A percentile compares a stretch with the other conserved stretches of the same genome.
phyloP scores from a whole-genome alignment of 306 rosid genomes.

The Hippophae tibetana region DNA sequence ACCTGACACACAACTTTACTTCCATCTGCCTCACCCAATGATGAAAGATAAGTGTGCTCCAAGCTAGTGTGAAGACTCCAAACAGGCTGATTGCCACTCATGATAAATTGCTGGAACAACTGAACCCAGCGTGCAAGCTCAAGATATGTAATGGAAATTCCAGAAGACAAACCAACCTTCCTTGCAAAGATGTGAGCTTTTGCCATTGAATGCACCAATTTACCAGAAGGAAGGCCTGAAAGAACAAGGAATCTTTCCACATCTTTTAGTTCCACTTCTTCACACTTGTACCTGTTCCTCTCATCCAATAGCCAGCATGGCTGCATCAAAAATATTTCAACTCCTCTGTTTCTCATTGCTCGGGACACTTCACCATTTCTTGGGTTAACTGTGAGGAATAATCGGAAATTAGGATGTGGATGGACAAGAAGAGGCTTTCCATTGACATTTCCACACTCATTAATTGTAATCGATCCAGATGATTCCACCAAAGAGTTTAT shows the following conservation, averaged over 20 bases:
- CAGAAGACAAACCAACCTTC: conserved; percentile 41
- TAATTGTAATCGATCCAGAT: conserved; percentile 69
- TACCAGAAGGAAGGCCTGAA: conserved; percentile 56
- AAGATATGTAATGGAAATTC: conserved; percentile 44
- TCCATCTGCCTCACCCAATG: conserved; percentile 59
- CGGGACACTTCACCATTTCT: conserved; percentile 80
- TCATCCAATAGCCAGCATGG: conserved; percentile 60
- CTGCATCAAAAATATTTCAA: conserved; percentile 80
- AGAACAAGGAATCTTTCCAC: conserved; percentile 53
- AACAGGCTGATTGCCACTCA: conserved; percentile 49
- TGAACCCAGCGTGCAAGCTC: conserved; percentile 93
- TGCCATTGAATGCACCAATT: conserved; percentile 63
- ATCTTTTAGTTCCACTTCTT: conserved; percentile 44
- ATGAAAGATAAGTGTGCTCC: conserved; percentile 76
- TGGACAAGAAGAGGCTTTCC: conserved; percentile 65
- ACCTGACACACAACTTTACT: conserved; percentile 37
- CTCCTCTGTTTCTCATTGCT: conserved; percentile 97
- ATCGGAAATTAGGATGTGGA: conserved; percentile 80
- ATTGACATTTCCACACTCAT: conserved; percentile 81
- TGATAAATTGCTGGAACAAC: conserved; percentile 61
- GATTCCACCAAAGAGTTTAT: conserved; percentile 91
- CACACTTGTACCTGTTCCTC: conserved; percentile 17
- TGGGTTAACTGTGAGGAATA: conserved; percentile 88
- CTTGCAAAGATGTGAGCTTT: conserved; percentile 66
- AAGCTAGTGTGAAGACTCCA: conserved; percentile 87